Evolutionary conservation across 305 asterid genomes (phyloP).

Genomic region (Salvia sclarea): DNA sequence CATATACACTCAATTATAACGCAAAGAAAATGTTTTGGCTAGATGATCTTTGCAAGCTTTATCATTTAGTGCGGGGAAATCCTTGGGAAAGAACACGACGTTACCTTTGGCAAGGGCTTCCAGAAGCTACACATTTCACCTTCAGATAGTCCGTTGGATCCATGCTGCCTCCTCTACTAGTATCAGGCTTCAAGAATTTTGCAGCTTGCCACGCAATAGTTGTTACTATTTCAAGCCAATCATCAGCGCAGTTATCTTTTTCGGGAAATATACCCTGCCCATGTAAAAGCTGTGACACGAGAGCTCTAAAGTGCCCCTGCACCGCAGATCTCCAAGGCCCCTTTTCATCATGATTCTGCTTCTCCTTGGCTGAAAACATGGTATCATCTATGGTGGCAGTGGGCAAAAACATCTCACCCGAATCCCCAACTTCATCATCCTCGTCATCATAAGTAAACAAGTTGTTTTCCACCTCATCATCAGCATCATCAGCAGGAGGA

Average conservation of each 20-base stretch:
- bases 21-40: neutral
- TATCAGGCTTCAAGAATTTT: conserved; percentile 81
- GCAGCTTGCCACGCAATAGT: conserved; percentile 89
- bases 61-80: neutral
- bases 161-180: conserved; percentile 97
- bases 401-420: conserved; percentile 45
- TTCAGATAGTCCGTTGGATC: conserved; percentile 91
- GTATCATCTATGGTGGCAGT: conserved; percentile 46
- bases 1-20: conserved; percentile 11
- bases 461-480: conserved; percentile 56
- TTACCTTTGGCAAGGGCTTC: conserved; percentile 80
- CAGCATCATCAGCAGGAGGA: conserved; percentile 68
- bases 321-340: conserved; percentile 59
- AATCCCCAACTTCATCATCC: conserved; percentile 74
- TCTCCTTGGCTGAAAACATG: conserved; percentile 44
- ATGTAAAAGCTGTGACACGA: conserved; percentile 83
- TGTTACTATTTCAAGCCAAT: conserved; percentile 80
- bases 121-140: conserved; percentile 93
- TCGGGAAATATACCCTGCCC: conserved; percentile 52
- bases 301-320: conserved; percentile 89
- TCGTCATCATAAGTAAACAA: conserved; percentile 72
- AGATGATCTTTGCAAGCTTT: neutral
- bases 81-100: neutral
- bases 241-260: conserved; percentile 49
- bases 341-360: conserved; percentile 49